Evolutionary conservation across 331 rosid species (phyloP), one percentile per base, ranked within the genome.

Genomic region (Dryas integrifolia): DNA sequence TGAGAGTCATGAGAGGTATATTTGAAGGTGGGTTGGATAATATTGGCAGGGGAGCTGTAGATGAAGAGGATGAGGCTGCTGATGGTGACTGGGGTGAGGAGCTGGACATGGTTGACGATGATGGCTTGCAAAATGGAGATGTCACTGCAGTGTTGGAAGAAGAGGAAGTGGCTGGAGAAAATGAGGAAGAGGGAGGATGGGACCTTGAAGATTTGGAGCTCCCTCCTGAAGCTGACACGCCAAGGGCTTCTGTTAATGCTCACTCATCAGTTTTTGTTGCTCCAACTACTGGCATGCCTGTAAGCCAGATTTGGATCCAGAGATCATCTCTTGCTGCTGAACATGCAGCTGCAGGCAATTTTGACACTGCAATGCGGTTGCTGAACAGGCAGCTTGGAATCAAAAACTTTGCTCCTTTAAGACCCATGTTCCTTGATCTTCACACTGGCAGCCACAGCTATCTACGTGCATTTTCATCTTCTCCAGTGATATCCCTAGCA

Each of bases 211-310:
- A 94, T 77, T 76, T 94, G 76, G 97, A 89, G 63, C 92, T 94
- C 0, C 97, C 89, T 53, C 87, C 97, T 35, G 98, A 89, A 73
- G 83, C 92, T 3, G 96, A 89, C 44, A 94, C 98, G 14, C 96
- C 97, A 9, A 88, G 79, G 81, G 86, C 84, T 57, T 86, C 89
- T n/a, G 72, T 76, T 51, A 77, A 86, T 78, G 40, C 92, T 13
- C 92, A 76, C 43, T 79, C 88, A 55, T 77, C 89, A 16, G 89
- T 61, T 58, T 94, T 94, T 73, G 87, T 91, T 56, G 88, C 96
- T 78, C 98, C 98, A 51, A 87, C 94, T 53, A 90, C 90, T 80
- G 98, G 98, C 76, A 91, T 91, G 96, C 89, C 98, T 15, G 97
- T 91, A 14, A 88, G 84, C 83, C 96, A 94, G 81, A 91, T 94